These are phyloP conservation scores for Solanum commersonii DNA, from an alignment of 257 asterid genomes.

Conservation along the genomic window DNA sequence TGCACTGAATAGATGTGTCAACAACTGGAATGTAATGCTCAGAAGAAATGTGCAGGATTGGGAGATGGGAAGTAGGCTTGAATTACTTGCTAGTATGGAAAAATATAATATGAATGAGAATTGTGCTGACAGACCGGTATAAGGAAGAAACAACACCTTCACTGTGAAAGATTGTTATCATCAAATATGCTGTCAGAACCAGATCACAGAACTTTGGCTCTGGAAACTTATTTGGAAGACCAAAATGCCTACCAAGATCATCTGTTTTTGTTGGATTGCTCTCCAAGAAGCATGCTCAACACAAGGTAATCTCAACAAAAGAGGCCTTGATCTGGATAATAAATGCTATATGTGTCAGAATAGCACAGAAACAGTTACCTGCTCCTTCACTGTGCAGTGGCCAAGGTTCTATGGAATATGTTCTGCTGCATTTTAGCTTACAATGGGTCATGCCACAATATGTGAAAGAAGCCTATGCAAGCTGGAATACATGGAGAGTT, in stretches of 20 bases:
- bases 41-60: neutral
- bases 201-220: neutral
- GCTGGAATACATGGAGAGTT: neutral
- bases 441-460: neutral
- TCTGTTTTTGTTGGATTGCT: neutral
- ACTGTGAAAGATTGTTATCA: neutral
- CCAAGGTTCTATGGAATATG: neutral
- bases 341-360: neutral
- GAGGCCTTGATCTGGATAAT: neutral
- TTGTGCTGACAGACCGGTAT: neutral
- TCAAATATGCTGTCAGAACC: neutral
- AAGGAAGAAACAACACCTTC: neutral
- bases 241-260: neutral
- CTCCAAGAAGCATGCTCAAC: neutral
- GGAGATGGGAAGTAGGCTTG: neutral
- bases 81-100: neutral
- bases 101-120: neutral
- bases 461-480: neutral
- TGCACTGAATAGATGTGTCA: neutral
- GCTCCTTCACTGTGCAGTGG: neutral
- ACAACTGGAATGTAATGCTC: neutral
- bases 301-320: neutral
- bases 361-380: neutral
- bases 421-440: neutral
- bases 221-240: neutral